phyloP scores from a whole-genome alignment of 2,329 filamentous ascomycete species.

The Colletotrichum echinochloae region DNA sequence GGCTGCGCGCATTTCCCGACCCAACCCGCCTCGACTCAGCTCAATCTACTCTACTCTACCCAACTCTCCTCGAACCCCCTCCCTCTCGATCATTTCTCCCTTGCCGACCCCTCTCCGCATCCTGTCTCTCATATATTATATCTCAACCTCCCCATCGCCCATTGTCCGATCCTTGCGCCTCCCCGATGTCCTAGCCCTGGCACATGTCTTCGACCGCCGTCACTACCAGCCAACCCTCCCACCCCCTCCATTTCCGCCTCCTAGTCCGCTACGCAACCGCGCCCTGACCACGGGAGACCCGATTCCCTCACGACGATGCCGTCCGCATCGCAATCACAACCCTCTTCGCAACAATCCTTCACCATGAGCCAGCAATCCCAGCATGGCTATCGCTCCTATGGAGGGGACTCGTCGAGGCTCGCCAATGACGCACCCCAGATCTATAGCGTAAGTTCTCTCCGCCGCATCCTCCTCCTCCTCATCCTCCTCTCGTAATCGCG shows the following conservation, averaged over 20 bases:
- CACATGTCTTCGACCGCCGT: conserved; percentile 41
- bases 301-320: conserved; percentile 46
- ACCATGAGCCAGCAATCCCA: conserved; percentile 68
- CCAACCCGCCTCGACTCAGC: not conserved
- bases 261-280: conserved; percentile 22
- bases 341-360: conserved; percentile 68
- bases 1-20: conserved; percentile 30
- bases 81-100: conserved; percentile 10
- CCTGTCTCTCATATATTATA: conserved; percentile 1
- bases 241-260: conserved; percentile 36
- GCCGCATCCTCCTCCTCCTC: not conserved
- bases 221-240: conserved; percentile 22
- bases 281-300: conserved; percentile 3
- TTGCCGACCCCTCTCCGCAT: not conserved
- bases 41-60: not conserved
- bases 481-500: not conserved
- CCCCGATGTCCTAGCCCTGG: conserved; percentile 34
- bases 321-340: conserved; percentile 61
- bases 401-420: conserved; percentile 47
- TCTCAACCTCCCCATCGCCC: conserved; percentile 8
- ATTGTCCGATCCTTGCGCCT: conserved; percentile 11
- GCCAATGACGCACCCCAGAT: conserved; percentile 65
- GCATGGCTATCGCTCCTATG: conserved; percentile 56
- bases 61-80: not conserved
- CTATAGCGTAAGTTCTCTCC: conserved; percentile 65